Conservation (phyloP, 768 basidiomycete species). For the Guyanaporus albipodus region DNA sequence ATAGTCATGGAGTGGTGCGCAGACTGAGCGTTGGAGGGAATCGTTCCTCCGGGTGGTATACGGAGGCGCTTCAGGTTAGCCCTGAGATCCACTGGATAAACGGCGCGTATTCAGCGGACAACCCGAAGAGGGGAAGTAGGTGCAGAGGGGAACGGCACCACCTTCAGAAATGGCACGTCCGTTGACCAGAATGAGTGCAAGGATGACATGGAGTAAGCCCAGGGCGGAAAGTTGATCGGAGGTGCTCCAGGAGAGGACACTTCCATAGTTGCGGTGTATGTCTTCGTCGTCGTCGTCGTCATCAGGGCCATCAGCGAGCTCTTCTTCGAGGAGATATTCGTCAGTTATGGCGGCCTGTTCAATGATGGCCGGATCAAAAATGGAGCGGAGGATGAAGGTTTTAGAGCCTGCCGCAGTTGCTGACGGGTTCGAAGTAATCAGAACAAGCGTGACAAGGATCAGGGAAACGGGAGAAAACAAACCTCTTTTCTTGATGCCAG, state of each 20-base stretch:
- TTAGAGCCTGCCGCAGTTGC: slow-evolving; percentile 62
- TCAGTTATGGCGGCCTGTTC: slow-evolving; percentile 54
- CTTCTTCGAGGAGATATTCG: slow-evolving; percentile 40
- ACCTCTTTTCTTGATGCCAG: slow-evolving; percentile 70
- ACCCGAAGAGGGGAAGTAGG: no score
- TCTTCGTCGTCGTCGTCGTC: slow-evolving; percentile 48
- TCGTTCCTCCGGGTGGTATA: slow-evolving; percentile 44
- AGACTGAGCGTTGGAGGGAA: slow-evolving; percentile 51
- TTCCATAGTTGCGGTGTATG: slow-evolving; percentile 54
- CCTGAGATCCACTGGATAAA: slow-evolving; percentile 72
- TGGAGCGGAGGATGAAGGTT: slow-evolving; percentile 80
- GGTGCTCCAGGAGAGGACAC: slow-evolving; percentile 69
- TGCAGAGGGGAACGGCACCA: slow-evolving; percentile 33
- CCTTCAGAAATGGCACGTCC: slow-evolving; percentile 73
- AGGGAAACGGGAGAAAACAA: not conserved
- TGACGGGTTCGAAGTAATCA: not conserved
- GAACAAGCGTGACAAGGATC: not conserved
- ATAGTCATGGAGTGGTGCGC: slow-evolving; percentile 51
- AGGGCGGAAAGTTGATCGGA: slow-evolving; percentile 62
- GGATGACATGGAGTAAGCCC: slow-evolving; percentile 77
- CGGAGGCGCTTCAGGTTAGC: slow-evolving; percentile 65
- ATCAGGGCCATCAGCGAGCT: slow-evolving; percentile 47
- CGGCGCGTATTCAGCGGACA: no score
- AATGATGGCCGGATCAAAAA: slow-evolving; percentile 58
- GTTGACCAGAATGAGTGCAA: slow-evolving; percentile 80